Evolutionary conservation across 169 alveolate species (phyloP).

Genomic region (Plasmodium adleri): DNA sequence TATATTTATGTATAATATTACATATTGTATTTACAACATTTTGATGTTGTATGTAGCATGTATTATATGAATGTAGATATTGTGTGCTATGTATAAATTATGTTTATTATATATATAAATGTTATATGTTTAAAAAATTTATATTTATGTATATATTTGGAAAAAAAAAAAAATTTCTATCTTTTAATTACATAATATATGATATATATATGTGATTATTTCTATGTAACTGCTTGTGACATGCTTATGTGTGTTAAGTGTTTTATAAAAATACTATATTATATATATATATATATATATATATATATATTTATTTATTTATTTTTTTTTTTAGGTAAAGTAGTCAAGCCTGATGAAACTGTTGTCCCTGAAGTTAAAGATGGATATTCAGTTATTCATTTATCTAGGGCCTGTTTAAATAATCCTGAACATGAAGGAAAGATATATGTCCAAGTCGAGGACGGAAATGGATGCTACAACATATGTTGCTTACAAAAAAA

Average conservation of each 20-base stretch:
- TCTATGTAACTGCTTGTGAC: too few species aligned
- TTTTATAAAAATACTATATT: background rate
- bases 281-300: background rate
- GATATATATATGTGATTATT: too few species aligned
- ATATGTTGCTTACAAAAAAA: slow-evolving; percentile 91
- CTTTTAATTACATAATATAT: too few species aligned
- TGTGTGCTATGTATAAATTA: too few species aligned
- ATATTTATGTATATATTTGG: too few species aligned
- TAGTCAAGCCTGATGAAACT: slow-evolving; percentile 79
- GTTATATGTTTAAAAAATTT: too few species aligned
- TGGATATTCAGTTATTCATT: slow-evolving; percentile 85
- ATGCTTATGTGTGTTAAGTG: background rate
- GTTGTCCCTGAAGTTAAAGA: slow-evolving; percentile 79
- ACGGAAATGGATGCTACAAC: slow-evolving; percentile 86
- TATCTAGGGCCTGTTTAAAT: slow-evolving; percentile 90
- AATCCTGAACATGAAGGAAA: slow-evolving; percentile 90
- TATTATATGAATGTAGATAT: too few species aligned
- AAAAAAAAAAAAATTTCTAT: too few species aligned
- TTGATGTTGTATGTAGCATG: too few species aligned
- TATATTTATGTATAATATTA: background rate
- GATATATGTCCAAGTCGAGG: slow-evolving; percentile 90
- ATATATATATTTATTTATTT: background rate
- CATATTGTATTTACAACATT: too few species aligned
- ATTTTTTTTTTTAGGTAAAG: slow-evolving; percentile 53
- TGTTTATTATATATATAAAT: too few species aligned